Evolutionary conservation across 2,329 filamentous ascomycete species (phyloP), one percentile per base, ranked within the genome.

Genomic region (Didymella pinodella): DNA sequence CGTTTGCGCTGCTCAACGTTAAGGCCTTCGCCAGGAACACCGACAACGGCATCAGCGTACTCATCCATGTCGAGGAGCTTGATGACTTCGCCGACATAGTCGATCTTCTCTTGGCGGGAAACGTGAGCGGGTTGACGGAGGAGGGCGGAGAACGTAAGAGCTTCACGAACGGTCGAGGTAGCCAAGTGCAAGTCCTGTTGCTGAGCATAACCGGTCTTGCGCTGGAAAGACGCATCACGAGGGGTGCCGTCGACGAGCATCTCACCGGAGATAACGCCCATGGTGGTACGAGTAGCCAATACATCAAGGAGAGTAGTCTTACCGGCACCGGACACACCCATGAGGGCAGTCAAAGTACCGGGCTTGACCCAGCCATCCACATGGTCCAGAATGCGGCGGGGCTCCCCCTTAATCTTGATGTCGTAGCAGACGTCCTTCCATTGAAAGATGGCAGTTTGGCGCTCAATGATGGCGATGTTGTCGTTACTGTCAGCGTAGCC

Each of bases 361-460:
- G 93, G 93, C 78, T 96, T 95, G 59, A 97, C 92, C 91, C 92
- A 97, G 34, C 93, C 93, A 71, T 96, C 90, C 12, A 97, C 91
- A 62, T 95, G 83, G 68, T 97, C 89, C 59, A 97, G 81, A 69
- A 97, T 90, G 43, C 89, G 87, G 16, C 92, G 86, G 1, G 83
- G 80, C 68, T 94, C 87, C 14, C 83, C 82, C 81, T 96, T 96
- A 79, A 96, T 93, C 76, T 91, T 89, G 75, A 92, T 89, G 43
- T 85, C 83, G 65, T 86, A 97, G 79, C 89, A 93, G 1, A 96
- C 89, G 67, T 94, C 84, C 64, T 88, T 85, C 93, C 92, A 96
- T 71, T 92, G 90, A 82, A 96, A 96, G 61, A 93, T 86, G 22
- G 90, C 90, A 4, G 86, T 92, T 72, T 92, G 88, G 64, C 81